Evolutionary conservation across 108 stramenopile species (phyloP).

Genomic region (Nannochloropsis gaditana): DNA sequence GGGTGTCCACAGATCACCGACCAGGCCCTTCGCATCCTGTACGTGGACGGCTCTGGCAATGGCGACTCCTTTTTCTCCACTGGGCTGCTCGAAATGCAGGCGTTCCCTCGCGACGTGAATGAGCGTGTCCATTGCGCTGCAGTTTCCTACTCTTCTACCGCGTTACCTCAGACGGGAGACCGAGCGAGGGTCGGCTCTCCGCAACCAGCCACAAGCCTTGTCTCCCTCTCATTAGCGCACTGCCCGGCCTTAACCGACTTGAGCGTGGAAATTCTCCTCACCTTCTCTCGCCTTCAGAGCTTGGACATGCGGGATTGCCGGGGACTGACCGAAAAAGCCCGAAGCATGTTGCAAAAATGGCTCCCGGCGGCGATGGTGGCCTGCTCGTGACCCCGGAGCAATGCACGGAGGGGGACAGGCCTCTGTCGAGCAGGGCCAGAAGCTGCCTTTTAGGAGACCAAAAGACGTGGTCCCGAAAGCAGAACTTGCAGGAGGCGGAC

Average conservation of each 20-base stretch:
- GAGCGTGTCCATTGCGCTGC: not conserved
- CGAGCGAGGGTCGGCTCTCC: not conserved
- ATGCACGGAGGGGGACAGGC: too few relatives aligned
- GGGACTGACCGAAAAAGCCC: not conserved
- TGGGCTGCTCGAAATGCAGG: not conserved
- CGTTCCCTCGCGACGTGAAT: not conserved
- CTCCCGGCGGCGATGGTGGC: not conserved
- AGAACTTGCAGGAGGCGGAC: too few relatives aligned
- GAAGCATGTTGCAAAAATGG: slow-evolving; percentile 14
- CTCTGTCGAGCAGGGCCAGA: too few relatives aligned
- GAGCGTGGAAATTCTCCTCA: not conserved
- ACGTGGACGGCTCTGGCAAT: not conserved
- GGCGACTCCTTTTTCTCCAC: not conserved
- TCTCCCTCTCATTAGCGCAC: not conserved
- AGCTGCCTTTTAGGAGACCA: too few relatives aligned
- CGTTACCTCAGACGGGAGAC: not conserved
- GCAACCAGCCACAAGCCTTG: not conserved
- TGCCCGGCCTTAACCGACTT: not conserved
- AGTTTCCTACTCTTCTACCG: not conserved
- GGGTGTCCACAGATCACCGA: not conserved
- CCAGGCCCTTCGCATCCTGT: not conserved
- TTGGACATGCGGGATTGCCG: slow-evolving; percentile 17
- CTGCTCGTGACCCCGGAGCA: not conserved
- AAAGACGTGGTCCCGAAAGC: too few relatives aligned
- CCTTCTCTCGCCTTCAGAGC: not conserved